Conservation (phyloP, 2,329 filamentous ascomycete genomes). For the Neofusicoccum ribis region DNA sequence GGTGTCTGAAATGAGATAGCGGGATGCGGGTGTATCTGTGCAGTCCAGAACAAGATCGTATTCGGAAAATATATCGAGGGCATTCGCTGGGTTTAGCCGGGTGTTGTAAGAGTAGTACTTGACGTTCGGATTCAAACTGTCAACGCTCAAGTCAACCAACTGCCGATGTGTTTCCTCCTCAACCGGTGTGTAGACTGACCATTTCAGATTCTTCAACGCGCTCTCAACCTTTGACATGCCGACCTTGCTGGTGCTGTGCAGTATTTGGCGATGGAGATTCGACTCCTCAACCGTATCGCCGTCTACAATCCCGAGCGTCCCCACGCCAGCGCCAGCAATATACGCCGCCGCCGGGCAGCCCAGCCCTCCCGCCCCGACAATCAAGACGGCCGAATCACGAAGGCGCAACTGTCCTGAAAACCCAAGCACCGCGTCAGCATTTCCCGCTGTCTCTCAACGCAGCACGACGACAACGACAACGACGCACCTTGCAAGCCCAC, state of each 20-base stretch:
- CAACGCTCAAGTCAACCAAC: neutral
- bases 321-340: slow-evolving; percentile 83
- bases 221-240: slow-evolving; percentile 81
- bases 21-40: slow-evolving; percentile 87
- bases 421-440: neutral
- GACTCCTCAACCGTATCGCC: slow-evolving; percentile 85
- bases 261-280: slow-evolving; percentile 89
- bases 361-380: slow-evolving; percentile 85
- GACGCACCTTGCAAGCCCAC: slow-evolving; percentile 70
- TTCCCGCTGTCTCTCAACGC: too few species aligned
- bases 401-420: slow-evolving; percentile 71
- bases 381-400: slow-evolving; percentile 68
- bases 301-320: slow-evolving; percentile 80
- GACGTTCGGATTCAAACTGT: slow-evolving; percentile 71
- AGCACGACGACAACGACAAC: too few species aligned
- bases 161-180: neutral
- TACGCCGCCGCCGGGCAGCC: slow-evolving; percentile 94
- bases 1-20: slow-evolving; percentile 89
- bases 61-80: slow-evolving; percentile 61
- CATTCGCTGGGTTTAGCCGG: slow-evolving; percentile 69
- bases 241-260: slow-evolving; percentile 70
- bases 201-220: slow-evolving; percentile 47
- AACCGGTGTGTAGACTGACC: slow-evolving; percentile 37
- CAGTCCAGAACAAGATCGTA: slow-evolving; percentile 93
- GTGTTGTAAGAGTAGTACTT: slow-evolving; percentile 62